Evolutionary conservation across 352 stramenopile species (phyloP).

Genomic region (Phytophthora palmivora): DNA sequence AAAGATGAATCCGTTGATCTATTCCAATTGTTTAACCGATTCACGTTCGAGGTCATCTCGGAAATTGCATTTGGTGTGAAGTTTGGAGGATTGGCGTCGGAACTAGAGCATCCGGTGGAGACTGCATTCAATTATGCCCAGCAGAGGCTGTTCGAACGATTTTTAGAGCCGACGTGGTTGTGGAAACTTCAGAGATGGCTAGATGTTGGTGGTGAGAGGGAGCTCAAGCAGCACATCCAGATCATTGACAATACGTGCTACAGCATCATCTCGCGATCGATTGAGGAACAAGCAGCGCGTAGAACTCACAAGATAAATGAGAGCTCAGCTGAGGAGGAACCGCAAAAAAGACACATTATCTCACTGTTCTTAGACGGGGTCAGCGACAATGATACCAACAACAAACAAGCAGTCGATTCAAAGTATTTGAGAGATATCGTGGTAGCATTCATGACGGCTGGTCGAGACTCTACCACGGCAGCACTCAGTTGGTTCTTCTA

Average conservation of each 20-base stretch:
- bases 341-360: constrained; percentile 38
- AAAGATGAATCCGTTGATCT: constrained; percentile 35
- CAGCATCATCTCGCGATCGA: constrained; percentile 40
- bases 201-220: constrained; percentile 37
- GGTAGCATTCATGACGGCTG: constrained; percentile 79
- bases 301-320: not conserved
- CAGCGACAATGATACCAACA: constrained; percentile 16
- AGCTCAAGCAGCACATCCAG: constrained; percentile 40
- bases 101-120: constrained; percentile 32
- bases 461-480: constrained; percentile 69
- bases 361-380: constrained; percentile 53
- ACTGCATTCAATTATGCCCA: constrained; percentile 47
- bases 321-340: too few species aligned
- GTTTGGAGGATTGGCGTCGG: constrained; percentile 16
- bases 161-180: constrained; percentile 43
- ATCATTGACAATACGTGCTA: constrained; percentile 43
- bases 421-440: constrained; percentile 68
- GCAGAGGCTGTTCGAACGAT: constrained; percentile 37
- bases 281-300: constrained; percentile 15
- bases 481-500: constrained; percentile 78
- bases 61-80: constrained; percentile 53
- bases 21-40: constrained; percentile 45
- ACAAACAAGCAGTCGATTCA: constrained; percentile 30
- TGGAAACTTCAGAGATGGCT: constrained; percentile 54
- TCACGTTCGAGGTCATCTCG: constrained; percentile 60